These are phyloP conservation scores for Aspergillus brunneoviolaceus DNA, from an alignment of 2,329 filamentous ascomycete genomes.

Conservation along the genomic window DNA sequence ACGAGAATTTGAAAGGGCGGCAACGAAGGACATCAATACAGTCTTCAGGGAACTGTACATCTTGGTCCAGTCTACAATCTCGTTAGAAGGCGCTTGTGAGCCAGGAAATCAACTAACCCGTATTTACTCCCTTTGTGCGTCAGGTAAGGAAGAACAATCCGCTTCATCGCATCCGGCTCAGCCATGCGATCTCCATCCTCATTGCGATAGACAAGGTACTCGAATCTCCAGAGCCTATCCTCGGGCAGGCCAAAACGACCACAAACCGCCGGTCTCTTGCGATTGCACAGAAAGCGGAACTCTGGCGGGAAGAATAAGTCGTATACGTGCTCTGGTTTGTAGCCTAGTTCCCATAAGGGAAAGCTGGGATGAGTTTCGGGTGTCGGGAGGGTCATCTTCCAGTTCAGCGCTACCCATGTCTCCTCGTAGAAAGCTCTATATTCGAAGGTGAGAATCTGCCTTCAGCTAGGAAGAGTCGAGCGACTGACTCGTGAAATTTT, in stretches of 20 bases:
- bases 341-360: constrained; percentile 50
- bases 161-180: constrained; percentile 24
- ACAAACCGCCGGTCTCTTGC: constrained; percentile 43
- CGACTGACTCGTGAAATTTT: constrained; percentile 19
- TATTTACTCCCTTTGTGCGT: constrained; percentile 21
- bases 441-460: constrained; percentile 10
- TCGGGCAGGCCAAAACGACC: constrained; percentile 46
- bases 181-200: constrained; percentile 35
- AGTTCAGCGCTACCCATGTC: constrained; percentile 52
- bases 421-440: constrained; percentile 25
- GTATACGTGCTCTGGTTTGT: constrained; percentile 49
- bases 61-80: constrained; percentile 19
- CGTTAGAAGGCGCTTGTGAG: background rate
- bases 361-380: constrained; percentile 50
- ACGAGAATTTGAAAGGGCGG: constrained; percentile 46
- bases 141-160: constrained; percentile 32
- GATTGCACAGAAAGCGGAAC: constrained; percentile 49
- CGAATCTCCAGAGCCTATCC: constrained; percentile 42
- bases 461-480: background rate
- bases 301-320: constrained; percentile 49
- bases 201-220: constrained; percentile 33
- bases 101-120: constrained; percentile 9
- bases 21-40: constrained; percentile 50
- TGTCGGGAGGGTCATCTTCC: constrained; percentile 46
- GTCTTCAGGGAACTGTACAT: constrained; percentile 44